Evolutionary conservation across 2,329 filamentous ascomycete genomes (phyloP), one percentile per base, ranked within the genome.

Genomic region (Colletotrichum costaricense): DNA sequence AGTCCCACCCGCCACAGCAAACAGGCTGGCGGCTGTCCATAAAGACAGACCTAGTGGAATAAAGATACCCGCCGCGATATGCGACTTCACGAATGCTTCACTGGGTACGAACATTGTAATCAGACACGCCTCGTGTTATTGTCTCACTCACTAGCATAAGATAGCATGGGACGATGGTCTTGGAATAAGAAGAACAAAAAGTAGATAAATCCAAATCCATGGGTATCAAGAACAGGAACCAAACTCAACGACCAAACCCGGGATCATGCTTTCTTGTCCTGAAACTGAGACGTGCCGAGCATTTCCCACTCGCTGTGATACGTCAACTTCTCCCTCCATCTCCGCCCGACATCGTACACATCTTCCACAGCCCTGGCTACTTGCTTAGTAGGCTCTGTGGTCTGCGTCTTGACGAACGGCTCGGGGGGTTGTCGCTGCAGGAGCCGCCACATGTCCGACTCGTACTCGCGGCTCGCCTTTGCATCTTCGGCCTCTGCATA

Each of bases 221-320:
- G 71, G 71, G 71, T 73, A 73, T 73, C 71, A 70, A 71, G 26
- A 66, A 65, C 46, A 28, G 26, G 14, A 24, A 33, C 22, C 14
- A 63, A 69, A 35, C 12, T 22, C 42, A 64, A 62, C 9, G 35
- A 55, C 5, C 22, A 30, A 22, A 49, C 28, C 16, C 42, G 42
- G 35, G 9, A 19, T 73, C 67, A 73, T 16, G 24, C 19, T 46
- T 62, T 56, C 62, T 62, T 66, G 22, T 35, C 56, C 26, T 14
- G 49, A 16, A 66, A 19, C n/a, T 49, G 35, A 16, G 69, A 54
- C 22, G 38, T 38, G 14, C 69, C 72, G 42, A 78, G 30, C 38
- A 75, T 78, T 75, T 88, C 86, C 87, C 87, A 88, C 65, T 86
- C 82, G 67, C 81, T 82, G 38, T 77, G 78, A 63, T 82, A 85